Evolutionary conservation across 2,329 filamentous ascomycete genomes (phyloP).

Genomic region (Xylaria sp.): DNA sequence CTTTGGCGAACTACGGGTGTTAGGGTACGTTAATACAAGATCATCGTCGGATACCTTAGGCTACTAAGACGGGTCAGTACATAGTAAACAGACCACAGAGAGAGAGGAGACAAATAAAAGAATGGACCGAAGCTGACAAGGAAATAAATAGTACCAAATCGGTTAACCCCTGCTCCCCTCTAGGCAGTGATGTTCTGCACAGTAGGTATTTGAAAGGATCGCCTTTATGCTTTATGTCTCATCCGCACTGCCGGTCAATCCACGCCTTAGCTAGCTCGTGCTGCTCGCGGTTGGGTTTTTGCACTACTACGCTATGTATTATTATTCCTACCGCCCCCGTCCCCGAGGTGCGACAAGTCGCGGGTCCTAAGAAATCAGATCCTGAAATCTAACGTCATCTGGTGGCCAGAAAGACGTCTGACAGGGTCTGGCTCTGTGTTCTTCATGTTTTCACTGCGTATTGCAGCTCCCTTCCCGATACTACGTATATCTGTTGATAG

Average conservation of each 20-base stretch:
- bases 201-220: slow-evolving; percentile 25
- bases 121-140: slow-evolving; percentile 16
- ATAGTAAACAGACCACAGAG: too few relatives aligned
- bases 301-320: too few relatives aligned
- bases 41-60: neutral
- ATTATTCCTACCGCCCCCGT: slow-evolving; percentile 10
- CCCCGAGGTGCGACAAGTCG: slow-evolving; percentile 1
- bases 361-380: slow-evolving; percentile 13
- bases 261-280: slow-evolving; percentile 9
- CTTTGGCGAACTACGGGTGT: too few relatives aligned
- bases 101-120: neutral
- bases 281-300: too few relatives aligned
- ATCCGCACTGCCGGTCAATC: slow-evolving; percentile 11
- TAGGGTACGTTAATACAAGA: neutral
- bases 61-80: too few relatives aligned
- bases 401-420: slow-evolving; percentile 7
- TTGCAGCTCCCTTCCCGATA: neutral
- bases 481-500: neutral
- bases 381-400: slow-evolving; percentile 33
- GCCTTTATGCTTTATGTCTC: slow-evolving; percentile 8
- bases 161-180: slow-evolving; percentile 19
- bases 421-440: slow-evolving; percentile 1
- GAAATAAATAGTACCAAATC: slow-evolving; percentile 1
- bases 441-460: slow-evolving; percentile 2
- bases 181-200: slow-evolving; percentile 12